phyloP scores from a whole-genome alignment of 768 basidiomycete genomes.

The Xanthoconium stramineum region DNA sequence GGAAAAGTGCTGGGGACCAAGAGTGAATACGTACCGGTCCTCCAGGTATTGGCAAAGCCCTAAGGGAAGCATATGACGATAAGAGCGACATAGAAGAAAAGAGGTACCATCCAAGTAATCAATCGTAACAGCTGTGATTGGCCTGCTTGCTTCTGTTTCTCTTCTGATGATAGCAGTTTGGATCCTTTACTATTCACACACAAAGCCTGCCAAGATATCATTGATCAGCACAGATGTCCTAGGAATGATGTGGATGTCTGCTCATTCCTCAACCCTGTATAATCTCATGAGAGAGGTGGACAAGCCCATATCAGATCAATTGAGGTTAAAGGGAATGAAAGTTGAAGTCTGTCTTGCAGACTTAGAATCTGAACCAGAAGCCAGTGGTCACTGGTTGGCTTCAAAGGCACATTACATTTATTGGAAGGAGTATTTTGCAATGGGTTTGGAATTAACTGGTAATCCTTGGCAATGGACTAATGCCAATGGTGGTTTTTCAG shows the following conservation, averaged over 20 bases:
- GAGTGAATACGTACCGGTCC: too few relatives aligned
- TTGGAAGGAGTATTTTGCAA: background rate
- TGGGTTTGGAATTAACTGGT: background rate
- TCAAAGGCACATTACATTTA: too few relatives aligned
- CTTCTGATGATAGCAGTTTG: background rate
- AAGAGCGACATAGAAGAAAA: too few relatives aligned
- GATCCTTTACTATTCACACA: background rate
- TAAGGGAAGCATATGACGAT: too few relatives aligned
- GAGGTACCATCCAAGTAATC: too few relatives aligned
- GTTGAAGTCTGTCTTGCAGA: background rate
- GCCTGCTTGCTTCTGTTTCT: background rate
- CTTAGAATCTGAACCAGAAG: background rate
- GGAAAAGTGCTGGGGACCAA: too few relatives aligned
- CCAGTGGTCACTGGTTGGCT: too few relatives aligned
- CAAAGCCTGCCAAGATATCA: background rate
- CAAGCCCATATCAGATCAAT: background rate
- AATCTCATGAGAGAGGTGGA: background rate
- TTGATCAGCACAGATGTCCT: background rate
- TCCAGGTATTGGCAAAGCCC: too few relatives aligned
- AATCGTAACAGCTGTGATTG: too few relatives aligned
- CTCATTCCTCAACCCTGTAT: background rate
- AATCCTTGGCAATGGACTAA: too few relatives aligned
- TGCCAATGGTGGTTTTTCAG: too few relatives aligned
- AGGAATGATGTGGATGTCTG: background rate
- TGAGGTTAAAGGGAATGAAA: background rate